Evolutionary conservation across 1,284 basidiomycete genomes (phyloP).

Genomic region (Psilocybe mexicana): DNA sequence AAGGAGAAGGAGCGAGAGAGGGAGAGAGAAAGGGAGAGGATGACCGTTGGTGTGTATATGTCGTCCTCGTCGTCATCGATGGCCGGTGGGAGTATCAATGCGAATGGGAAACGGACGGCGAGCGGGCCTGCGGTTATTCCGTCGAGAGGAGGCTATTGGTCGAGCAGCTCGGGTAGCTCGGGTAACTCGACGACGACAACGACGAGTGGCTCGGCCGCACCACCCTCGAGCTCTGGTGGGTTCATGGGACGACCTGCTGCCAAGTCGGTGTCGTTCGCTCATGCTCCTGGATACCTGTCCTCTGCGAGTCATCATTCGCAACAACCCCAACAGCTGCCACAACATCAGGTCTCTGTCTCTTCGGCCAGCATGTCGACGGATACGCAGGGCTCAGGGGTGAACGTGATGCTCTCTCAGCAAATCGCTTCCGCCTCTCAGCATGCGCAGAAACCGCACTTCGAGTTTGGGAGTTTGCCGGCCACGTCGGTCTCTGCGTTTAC

Average conservation of each 20-base stretch:
- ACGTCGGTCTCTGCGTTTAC: slow-evolving; percentile 1
- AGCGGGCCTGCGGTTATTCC: slow-evolving; percentile 12
- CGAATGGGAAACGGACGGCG: slow-evolving; percentile 36
- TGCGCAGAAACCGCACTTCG: slow-evolving; percentile 11
- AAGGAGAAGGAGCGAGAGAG: slow-evolving; percentile 34
- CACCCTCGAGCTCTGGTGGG: slow-evolving; percentile 5
- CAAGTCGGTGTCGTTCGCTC: slow-evolving; percentile 52
- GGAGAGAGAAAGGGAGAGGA: slow-evolving; percentile 27
- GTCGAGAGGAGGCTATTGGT: slow-evolving; percentile 15
- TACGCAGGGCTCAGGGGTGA: neutral
- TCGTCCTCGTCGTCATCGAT: slow-evolving; percentile 8
- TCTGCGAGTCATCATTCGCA: slow-evolving; percentile 9
- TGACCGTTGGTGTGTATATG: slow-evolving; percentile 17
- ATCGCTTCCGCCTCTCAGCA: neutral
- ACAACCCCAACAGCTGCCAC: slow-evolving; percentile 6
- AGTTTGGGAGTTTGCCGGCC: slow-evolving; percentile 15
- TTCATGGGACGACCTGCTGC: slow-evolving; percentile 41
- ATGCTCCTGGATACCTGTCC: slow-evolving; percentile 25
- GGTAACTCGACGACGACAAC: neutral
- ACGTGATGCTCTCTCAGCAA: neutral
- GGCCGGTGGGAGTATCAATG: slow-evolving; percentile 26
- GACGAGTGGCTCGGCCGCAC: slow-evolving; percentile 1
- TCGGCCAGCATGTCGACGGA: neutral
- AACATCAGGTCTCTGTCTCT: slow-evolving; percentile 2
- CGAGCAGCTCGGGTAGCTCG: neutral